These are phyloP conservation scores for Nakazawaea pomicola DNA, from an alignment of 805 yeast genomes.

Conservation along the genomic window DNA sequence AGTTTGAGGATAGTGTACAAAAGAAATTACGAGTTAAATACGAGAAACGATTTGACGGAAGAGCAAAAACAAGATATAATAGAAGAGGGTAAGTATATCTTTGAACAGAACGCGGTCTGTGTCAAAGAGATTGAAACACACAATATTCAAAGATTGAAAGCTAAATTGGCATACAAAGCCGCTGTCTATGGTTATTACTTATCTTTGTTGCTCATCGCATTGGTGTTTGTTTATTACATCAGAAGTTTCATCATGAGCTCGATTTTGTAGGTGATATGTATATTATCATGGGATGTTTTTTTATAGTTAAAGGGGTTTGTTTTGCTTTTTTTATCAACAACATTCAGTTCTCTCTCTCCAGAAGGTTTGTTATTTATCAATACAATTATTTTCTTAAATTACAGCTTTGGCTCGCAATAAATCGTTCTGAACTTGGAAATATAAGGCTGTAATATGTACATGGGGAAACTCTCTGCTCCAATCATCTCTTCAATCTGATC, in stretches of 20 bases:
- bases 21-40: slow-evolving; percentile 70
- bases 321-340: no score
- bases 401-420: no score
- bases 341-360: no score
- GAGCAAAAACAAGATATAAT: slow-evolving; percentile 65
- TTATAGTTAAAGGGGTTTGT: no score
- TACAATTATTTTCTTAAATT: no score
- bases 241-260: slow-evolving; percentile 26
- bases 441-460: no score
- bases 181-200: slow-evolving; percentile 49
- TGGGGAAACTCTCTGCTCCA: background rate
- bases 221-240: slow-evolving; percentile 29
- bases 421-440: no score
- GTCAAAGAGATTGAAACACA: slow-evolving; percentile 63
- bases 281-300: background rate
- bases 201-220: slow-evolving; percentile 25
- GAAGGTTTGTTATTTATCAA: no score
- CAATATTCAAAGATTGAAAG: slow-evolving; percentile 53
- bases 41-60: slow-evolving; percentile 68
- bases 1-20: slow-evolving; percentile 62
- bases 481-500: slow-evolving; percentile 53
- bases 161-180: slow-evolving; percentile 49
- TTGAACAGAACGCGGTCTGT: slow-evolving; percentile 54
- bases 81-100: slow-evolving; percentile 61
- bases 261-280: slow-evolving; percentile 2